A percentile compares a stretch with the other conserved stretches of the same genome.
phyloP scores from a whole-genome alignment of 1,284 basidiomycete genomes.

The Somion occarium region DNA sequence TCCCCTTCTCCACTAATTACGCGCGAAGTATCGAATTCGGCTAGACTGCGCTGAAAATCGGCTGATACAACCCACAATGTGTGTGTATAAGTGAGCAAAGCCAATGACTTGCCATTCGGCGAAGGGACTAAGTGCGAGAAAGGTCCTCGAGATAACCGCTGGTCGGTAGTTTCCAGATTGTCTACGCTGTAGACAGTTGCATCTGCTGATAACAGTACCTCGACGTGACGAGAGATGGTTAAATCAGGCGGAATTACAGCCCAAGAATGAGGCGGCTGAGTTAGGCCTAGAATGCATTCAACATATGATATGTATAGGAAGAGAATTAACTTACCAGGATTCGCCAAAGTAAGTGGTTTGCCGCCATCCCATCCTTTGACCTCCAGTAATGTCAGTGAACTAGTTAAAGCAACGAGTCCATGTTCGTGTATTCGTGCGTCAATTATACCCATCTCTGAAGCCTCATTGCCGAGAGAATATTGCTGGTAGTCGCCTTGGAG shows the following conservation, averaged over 20 bases:
- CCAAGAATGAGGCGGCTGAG: conserved; percentile 79
- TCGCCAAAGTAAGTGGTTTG: conserved; percentile 61
- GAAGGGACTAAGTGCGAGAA: conserved; percentile 86
- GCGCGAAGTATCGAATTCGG: conserved; percentile 73
- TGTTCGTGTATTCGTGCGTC: conserved; percentile 83
- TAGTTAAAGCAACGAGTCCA: conserved; percentile 85
- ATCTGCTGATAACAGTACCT: conserved; percentile 79
- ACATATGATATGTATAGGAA: background rate
- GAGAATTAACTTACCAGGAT: conserved; percentile 49
- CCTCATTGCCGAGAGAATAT: conserved; percentile 80
- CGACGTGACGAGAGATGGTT: conserved; percentile 81
- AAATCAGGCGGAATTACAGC: conserved; percentile 82
- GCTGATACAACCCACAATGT: conserved; percentile 89
- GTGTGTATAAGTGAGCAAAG: conserved; percentile 71
- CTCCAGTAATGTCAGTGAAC: conserved; percentile 74
- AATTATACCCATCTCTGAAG: conserved; percentile 80
- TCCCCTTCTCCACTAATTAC: conserved; percentile 47
- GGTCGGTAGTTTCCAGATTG: conserved; percentile 82
- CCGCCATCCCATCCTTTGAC: conserved; percentile 83
- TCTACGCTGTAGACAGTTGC: conserved; percentile 79
- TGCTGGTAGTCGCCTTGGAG: conserved; percentile 84
- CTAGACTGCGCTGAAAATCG: conserved; percentile 87
- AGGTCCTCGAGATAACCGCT: conserved; percentile 85
- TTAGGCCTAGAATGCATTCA: conserved; percentile 44
- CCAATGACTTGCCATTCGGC: conserved; percentile 91